A percentile compares a stretch with the other conserved stretches of the same genome.
phyloP scores from a whole-genome alignment of 805 yeast genomes.

The Spathaspora passalidarum region DNA sequence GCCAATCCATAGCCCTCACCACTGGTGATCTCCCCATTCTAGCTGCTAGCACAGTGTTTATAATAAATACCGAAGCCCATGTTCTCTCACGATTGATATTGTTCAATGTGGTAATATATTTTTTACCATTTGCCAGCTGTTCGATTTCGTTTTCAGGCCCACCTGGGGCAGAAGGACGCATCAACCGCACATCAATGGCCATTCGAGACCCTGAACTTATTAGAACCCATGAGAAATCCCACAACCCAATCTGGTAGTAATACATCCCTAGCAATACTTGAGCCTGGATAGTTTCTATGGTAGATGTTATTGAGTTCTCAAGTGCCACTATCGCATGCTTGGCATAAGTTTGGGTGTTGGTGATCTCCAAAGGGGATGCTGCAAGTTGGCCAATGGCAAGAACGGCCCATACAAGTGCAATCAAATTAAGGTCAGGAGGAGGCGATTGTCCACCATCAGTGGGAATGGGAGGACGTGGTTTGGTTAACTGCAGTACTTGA shows the following conservation, averaged over 20 bases:
- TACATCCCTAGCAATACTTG: conserved; percentile 18
- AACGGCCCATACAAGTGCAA: conserved; percentile 21
- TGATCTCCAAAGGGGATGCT: conserved; percentile 3
- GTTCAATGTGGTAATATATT: conserved; percentile 11
- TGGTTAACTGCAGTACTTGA: conserved; percentile 11
- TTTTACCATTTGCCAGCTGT: not conserved
- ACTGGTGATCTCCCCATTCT: conserved; percentile 23
- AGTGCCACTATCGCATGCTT: conserved; percentile 19
- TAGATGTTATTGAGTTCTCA: conserved; percentile 18
- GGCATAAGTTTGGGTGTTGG: conserved; percentile 11
- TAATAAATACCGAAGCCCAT: conserved; percentile 20
- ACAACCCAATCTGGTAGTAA: conserved; percentile 20
- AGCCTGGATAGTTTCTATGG: conserved; percentile 22
- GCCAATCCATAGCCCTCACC: conserved; percentile 23
- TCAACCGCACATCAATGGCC: conserved; percentile 23
- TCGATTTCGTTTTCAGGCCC: conserved; percentile 2
- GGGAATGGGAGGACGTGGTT: not conserved
- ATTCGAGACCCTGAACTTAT: conserved; percentile 19
- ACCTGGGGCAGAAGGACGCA: conserved; percentile 8
- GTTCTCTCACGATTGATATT: conserved; percentile 19
- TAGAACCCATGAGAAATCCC: conserved; percentile 24
- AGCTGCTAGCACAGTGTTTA: conserved; percentile 20
- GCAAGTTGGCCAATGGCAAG: conserved; percentile 16
- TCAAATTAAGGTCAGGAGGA: conserved; percentile 13
- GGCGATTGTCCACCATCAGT: conserved; percentile 1